Evolutionary conservation across 1,284 basidiomycete species (phyloP).

Genomic region (Ceratobasidium sp.): DNA sequence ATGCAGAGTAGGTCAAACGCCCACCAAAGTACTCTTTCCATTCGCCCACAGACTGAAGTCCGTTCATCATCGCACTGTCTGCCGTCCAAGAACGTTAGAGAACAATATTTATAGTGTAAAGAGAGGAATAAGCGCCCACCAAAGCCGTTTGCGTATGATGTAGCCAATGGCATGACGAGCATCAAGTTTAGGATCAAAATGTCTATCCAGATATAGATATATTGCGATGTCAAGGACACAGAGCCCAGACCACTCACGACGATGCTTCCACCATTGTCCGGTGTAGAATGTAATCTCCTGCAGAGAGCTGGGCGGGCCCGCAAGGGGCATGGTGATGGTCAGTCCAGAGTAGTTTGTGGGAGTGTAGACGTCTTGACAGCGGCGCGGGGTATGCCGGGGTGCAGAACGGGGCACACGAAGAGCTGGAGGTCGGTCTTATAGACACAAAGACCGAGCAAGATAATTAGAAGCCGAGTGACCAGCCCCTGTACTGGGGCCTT

Average conservation of each 20-base stretch:
- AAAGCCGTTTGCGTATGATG: slow-evolving; percentile 81
- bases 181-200: slow-evolving; percentile 49
- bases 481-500: no score
- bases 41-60: slow-evolving; percentile 47
- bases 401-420: neutral
- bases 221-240: neutral
- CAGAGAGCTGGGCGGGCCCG: slow-evolving; percentile 16
- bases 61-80: slow-evolving; percentile 53
- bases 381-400: neutral
- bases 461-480: no score
- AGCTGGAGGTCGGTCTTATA: neutral
- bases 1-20: neutral
- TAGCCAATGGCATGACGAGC: slow-evolving; percentile 64
- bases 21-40: slow-evolving; percentile 45
- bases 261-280: slow-evolving; percentile 30
- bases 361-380: neutral
- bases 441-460: neutral
- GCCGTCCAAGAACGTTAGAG: neutral
- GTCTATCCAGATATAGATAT: neutral
- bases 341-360: neutral
- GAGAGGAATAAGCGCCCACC: slow-evolving; percentile 63
- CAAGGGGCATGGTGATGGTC: slow-evolving; percentile 17
- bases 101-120: neutral
- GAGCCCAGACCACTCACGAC: slow-evolving; percentile 14
- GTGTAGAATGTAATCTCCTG: slow-evolving; percentile 22